These are phyloP conservation scores for Tremellales sp. DNA, from an alignment of 1,284 basidiomycete species.

Conservation along the genomic window DNA sequence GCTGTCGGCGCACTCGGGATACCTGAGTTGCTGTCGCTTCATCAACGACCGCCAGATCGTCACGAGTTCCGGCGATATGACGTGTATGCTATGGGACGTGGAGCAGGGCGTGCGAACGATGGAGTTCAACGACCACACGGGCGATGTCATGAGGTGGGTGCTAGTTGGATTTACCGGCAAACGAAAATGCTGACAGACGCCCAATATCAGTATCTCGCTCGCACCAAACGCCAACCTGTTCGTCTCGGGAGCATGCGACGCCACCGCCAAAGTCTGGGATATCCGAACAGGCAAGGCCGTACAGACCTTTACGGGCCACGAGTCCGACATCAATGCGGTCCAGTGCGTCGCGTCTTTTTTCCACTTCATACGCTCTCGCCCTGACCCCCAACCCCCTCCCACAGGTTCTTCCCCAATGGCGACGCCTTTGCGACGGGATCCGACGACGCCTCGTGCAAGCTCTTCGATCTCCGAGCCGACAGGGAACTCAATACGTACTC, in stretches of 20 bases:
- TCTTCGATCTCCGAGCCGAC: conserved; percentile 97
- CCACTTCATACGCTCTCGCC: conserved; percentile 3
- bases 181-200: not conserved
- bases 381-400: conserved; percentile 2
- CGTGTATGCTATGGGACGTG: conserved; percentile 99
- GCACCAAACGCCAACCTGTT: conserved; percentile 93
- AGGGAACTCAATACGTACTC: conserved; percentile 94
- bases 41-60: conserved; percentile 98
- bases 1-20: conserved; percentile 93
- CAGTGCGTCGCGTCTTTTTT: conserved; percentile 59
- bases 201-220: conserved; percentile 73
- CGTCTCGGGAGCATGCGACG: conserved; percentile 97
- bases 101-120: conserved; percentile 91
- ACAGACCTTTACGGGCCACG: conserved; percentile 97
- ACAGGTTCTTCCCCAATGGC: conserved; percentile 97
- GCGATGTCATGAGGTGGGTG: conserved; percentile 94
- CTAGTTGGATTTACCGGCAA: not conserved
- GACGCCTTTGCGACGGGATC: conserved; percentile 98
- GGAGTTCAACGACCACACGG: conserved; percentile 98
- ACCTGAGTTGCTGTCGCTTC: conserved; percentile 96
- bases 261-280: conserved; percentile 98
- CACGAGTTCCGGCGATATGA: conserved; percentile 97
- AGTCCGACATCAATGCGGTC: conserved; percentile 98
- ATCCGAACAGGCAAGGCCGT: conserved; percentile 94
- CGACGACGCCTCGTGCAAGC: conserved; percentile 94